A percentile compares a stretch with the other conserved stretches of the same genome.
Evolutionary conservation across 495 filamentous ascomycete species (phyloP).

Genomic region (Aspergillus conjunctus): DNA sequence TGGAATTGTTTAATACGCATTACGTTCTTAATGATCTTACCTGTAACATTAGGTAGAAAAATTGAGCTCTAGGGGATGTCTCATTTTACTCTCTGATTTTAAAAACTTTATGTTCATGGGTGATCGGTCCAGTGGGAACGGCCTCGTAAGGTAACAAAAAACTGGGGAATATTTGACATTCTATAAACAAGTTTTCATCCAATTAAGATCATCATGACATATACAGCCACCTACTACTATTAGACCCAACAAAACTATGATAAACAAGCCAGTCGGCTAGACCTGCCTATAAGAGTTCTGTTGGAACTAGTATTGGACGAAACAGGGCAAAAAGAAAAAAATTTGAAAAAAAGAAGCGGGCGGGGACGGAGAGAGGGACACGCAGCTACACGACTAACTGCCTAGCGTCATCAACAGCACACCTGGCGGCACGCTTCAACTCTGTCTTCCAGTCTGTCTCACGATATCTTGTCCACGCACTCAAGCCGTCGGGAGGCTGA

Average conservation of each 20-base stretch:
- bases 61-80: constrained; percentile 10
- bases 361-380: not conserved
- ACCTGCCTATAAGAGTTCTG: not conserved
- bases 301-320: not conserved
- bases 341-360: not conserved
- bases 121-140: not conserved
- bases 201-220: constrained; percentile 17
- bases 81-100: not conserved
- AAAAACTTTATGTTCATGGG: constrained; percentile 3
- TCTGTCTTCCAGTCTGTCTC: constrained; percentile 68
- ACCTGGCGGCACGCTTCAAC: constrained; percentile 82
- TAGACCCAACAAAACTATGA: constrained; percentile 6
- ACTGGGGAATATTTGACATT: constrained; percentile 11
- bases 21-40: constrained; percentile 13
- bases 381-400: constrained; percentile 39
- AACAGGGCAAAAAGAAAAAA: not conserved
- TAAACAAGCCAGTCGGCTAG: not conserved
- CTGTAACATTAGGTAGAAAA: constrained; percentile 23
- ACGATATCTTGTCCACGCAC: constrained; percentile 70
- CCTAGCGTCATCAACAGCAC: constrained; percentile 61
- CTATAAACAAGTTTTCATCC: constrained; percentile 9
- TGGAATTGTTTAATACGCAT: constrained; percentile 11
- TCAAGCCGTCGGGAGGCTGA: constrained; percentile 78
- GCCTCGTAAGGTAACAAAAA: not conserved
- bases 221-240: constrained; percentile 9